These are phyloP conservation scores for Oryza coarctata DNA, from an alignment of 176 grass and related monocot genomes.

Conservation along the genomic window DNA sequence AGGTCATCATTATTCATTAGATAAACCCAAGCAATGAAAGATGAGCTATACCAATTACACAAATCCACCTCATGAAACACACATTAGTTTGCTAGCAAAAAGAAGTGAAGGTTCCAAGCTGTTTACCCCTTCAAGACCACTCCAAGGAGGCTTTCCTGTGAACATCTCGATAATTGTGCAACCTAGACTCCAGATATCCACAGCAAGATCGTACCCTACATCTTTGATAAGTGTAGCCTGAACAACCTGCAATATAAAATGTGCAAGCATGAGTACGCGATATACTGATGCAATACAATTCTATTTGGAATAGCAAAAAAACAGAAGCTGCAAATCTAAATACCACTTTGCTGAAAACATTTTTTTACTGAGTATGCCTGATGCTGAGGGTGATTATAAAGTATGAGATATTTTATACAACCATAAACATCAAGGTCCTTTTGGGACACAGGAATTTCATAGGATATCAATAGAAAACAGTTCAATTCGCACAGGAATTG, in stretches of 20 bases:
- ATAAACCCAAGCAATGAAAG: conserved; percentile 14
- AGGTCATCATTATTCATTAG: conserved; percentile 13
- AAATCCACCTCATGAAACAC: conserved; percentile 26
- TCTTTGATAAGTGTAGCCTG: conserved; percentile 76
- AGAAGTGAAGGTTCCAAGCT: conserved; percentile 11
- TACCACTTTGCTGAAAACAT: background rate
- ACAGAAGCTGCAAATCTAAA: background rate
- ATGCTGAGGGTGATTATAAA: background rate
- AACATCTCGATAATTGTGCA: conserved; percentile 96
- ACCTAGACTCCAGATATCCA: conserved; percentile 91
- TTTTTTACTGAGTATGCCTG: background rate
- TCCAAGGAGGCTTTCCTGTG: conserved; percentile 88
- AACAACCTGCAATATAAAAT: conserved; percentile 67
- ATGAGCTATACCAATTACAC: background rate
- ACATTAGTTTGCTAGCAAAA: conserved; percentile 11
- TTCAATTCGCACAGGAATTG: background rate
- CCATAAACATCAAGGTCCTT: background rate
- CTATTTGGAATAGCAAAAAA: conserved; percentile 10
- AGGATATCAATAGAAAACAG: background rate
- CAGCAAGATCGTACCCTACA: conserved; percentile 77
- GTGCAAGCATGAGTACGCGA: conserved; percentile 26
- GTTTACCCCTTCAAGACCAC: conserved; percentile 90
- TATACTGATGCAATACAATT: conserved; percentile 17
- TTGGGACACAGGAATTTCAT: background rate
- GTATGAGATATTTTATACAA: background rate